Conservation (phyloP, 257 asterid species). For the Nicotiana noctiflora region DNA sequence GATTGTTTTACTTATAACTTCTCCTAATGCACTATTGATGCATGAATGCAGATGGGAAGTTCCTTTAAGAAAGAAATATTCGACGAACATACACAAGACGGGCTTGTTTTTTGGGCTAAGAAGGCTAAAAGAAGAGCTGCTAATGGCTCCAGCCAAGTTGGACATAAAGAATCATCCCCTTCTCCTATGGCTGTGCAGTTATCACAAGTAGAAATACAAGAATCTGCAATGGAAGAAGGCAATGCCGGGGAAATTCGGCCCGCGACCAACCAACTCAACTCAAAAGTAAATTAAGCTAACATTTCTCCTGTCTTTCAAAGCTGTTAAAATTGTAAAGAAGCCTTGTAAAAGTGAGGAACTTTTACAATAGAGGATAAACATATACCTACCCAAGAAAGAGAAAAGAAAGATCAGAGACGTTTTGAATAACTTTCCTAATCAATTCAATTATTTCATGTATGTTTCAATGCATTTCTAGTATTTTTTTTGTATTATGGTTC, state of each 20-base stretch:
- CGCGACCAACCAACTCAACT: background rate
- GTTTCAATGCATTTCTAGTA: background rate
- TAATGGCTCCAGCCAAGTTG: slow-evolving; percentile 20
- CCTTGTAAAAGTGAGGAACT: background rate
- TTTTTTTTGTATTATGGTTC: background rate
- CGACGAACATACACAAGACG: slow-evolving; percentile 45
- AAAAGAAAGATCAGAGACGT: background rate
- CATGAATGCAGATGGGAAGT: slow-evolving; percentile 57
- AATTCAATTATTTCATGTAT: background rate
- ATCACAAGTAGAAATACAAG: slow-evolving; percentile 7
- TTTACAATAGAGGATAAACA: background rate
- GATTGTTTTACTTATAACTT: background rate
- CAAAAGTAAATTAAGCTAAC: background rate
- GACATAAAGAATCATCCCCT: slow-evolving; percentile 18
- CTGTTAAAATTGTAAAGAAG: background rate
- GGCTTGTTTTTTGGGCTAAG: slow-evolving; percentile 53
- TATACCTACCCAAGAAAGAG: background rate
- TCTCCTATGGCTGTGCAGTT: slow-evolving; percentile 5
- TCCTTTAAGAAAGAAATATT: slow-evolving; percentile 56
- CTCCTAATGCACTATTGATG: background rate
- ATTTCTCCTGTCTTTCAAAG: background rate
- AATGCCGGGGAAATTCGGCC: slow-evolving; percentile 15
- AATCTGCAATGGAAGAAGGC: slow-evolving; percentile 20
- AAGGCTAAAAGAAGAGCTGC: slow-evolving; percentile 35
- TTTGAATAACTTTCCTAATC: background rate